These are phyloP conservation scores for Balakata baccata DNA, from an alignment of 345 rosid species.

Conservation along the genomic window DNA sequence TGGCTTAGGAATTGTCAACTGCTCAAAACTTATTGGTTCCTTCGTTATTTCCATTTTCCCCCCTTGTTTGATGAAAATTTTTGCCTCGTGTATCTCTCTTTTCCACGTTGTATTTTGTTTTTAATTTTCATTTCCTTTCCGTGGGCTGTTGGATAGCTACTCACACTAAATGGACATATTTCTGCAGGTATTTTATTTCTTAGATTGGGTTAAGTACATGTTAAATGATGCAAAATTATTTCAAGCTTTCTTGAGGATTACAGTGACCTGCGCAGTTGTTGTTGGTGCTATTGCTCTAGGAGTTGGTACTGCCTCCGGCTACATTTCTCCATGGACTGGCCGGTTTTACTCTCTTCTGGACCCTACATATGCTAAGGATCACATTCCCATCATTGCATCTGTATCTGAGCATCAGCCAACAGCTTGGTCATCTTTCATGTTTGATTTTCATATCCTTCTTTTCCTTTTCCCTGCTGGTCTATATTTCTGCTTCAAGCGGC, in stretches of 20 bases:
- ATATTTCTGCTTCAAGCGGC: conserved; percentile 94
- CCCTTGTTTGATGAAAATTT: not conserved
- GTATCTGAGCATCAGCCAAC: conserved; percentile 99
- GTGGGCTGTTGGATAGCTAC: not conserved
- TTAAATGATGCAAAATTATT: conserved; percentile 78
- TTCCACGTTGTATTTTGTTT: not conserved
- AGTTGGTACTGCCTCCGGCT: conserved; percentile 89
- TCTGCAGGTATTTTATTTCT: conserved; percentile 84
- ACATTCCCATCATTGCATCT: conserved; percentile 97
- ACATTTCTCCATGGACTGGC: conserved; percentile 99
- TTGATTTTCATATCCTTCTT: conserved; percentile 91
- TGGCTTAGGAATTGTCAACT: not conserved
- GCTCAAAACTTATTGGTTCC: not conserved
- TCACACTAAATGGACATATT: not conserved
- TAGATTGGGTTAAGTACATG: conserved; percentile 88
- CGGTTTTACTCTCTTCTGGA: conserved; percentile 93
- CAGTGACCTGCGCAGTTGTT: conserved; percentile 67
- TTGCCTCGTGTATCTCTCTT: not conserved
- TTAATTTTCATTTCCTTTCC: not conserved
- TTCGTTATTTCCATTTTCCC: not conserved
- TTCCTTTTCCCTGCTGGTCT: conserved; percentile 99
- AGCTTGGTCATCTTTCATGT: conserved; percentile 99
- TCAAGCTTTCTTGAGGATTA: conserved; percentile 80
- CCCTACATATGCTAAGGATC: conserved; percentile 98
- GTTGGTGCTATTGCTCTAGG: conserved; percentile 78